Percentiles rank a stretch among this genome's conserved stretches.
phyloP scores from a whole-genome alignment of 83 land plant species.

The Larix sibirica region DNA sequence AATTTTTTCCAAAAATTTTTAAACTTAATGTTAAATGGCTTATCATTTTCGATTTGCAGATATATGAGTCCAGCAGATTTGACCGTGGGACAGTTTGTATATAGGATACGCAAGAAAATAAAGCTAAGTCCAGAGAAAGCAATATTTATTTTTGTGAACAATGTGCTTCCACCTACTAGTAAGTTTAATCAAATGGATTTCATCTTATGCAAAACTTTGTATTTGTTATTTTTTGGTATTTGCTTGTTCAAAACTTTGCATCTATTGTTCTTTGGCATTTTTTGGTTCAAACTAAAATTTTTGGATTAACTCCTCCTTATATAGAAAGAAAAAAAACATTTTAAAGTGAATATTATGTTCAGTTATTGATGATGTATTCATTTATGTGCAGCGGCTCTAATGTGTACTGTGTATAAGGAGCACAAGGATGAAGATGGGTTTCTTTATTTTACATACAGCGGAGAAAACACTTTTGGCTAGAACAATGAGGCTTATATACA shows the following conservation, averaged over 20 bases:
- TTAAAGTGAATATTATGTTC: no score
- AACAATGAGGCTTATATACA: no score
- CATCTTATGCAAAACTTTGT: neutral
- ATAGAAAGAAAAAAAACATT: no score
- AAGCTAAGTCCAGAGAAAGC: constrained; percentile 23
- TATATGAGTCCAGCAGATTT: constrained; percentile 26
- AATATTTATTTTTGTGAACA: constrained; percentile 25
- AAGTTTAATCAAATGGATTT: neutral
- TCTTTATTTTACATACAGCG: constrained; percentile 32
- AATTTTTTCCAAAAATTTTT: no score
- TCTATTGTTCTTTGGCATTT: no score
- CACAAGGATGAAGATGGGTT: constrained; percentile 40
- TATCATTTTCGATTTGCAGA: constrained; percentile 23
- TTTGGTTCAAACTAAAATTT: no score
- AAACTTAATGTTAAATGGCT: no score
- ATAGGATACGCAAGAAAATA: constrained; percentile 25
- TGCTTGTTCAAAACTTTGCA: neutral
- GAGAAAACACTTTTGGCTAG: constrained; percentile 24
- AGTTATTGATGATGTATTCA: neutral
- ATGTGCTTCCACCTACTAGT: constrained; percentile 27
- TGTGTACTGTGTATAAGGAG: constrained; percentile 31
- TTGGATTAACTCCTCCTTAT: no score
- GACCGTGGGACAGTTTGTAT: constrained; percentile 29
- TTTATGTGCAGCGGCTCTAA: constrained; percentile 17
- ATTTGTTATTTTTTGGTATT: neutral